phyloP scores from a whole-genome alignment of 2,329 filamentous ascomycete genomes.

The Talaromyces sp. region DNA sequence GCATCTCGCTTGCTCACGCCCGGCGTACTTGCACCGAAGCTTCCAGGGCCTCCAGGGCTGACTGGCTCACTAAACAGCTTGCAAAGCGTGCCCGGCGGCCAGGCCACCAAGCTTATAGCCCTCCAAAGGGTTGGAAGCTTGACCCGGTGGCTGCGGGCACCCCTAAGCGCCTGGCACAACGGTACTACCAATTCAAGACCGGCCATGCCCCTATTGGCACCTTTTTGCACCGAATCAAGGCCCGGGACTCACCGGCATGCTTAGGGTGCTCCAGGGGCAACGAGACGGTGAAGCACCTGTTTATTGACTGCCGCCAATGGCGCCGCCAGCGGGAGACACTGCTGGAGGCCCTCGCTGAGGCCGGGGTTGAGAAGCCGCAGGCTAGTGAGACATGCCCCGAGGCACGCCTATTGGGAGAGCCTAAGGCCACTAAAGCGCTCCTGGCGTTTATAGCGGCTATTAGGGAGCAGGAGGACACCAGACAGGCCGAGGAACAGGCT shows the following conservation, averaged over 20 bases:
- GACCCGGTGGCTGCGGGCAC: neutral
- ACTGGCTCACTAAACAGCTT: too few species aligned
- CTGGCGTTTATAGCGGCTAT: too few species aligned
- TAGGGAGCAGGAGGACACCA: too few species aligned
- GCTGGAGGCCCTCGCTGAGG: neutral
- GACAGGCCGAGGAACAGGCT: too few species aligned
- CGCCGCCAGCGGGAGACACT: neutral
- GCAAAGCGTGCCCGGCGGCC: too few species aligned
- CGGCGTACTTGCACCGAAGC: too few species aligned
- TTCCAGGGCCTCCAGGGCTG: too few species aligned
- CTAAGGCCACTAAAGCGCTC: too few species aligned
- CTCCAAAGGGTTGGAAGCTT: neutral
- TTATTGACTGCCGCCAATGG: constrained; percentile 1
- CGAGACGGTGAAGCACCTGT: neutral
- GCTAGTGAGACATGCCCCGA: neutral
- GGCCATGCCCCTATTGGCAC: neutral
- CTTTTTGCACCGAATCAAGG: constrained; percentile 2
- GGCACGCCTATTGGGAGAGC: too few species aligned
- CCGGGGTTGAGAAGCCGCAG: neutral
- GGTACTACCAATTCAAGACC: constrained; percentile 4
- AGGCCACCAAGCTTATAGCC: neutral
- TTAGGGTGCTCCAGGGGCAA: neutral
- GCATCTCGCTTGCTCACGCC: too few species aligned
- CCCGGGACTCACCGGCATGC: neutral
- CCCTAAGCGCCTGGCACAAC: neutral